Conservation (phyloP, 2,329 filamentous ascomycete species). For the Fusarium vanettenii region DNA sequence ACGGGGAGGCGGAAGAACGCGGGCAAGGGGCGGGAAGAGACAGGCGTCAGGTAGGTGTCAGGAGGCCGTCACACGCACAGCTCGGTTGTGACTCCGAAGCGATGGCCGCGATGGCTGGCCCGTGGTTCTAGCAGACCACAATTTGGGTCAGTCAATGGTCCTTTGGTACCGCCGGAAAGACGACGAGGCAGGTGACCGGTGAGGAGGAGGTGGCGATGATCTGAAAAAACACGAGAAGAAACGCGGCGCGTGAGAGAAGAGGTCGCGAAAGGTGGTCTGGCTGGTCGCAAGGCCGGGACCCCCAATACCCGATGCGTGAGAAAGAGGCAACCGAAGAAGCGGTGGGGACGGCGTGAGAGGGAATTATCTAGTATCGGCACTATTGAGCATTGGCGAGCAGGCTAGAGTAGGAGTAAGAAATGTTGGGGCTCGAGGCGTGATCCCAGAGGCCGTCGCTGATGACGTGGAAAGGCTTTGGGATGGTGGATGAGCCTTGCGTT, state of each 20-base stretch:
- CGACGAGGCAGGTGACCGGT: constrained; percentile 9
- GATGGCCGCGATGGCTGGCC: constrained; percentile 19
- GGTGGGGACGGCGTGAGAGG: constrained; percentile 1
- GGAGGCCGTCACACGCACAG: constrained; percentile 33
- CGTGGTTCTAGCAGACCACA: constrained; percentile 22
- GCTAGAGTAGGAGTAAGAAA: neutral
- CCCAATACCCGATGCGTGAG: constrained; percentile 15
- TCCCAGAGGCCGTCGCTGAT: constrained; percentile 11
- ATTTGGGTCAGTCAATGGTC: constrained; percentile 16
- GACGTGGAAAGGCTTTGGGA: constrained; percentile 13
- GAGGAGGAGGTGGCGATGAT: constrained; percentile 23
- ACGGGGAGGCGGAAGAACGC: constrained; percentile 17
- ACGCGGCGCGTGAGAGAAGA: constrained; percentile 32
- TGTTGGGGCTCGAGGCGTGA: neutral
- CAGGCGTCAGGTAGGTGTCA: constrained; percentile 26
- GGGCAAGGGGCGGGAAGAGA: constrained; percentile 19
- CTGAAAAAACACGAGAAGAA: constrained; percentile 22
- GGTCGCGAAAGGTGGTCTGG: constrained; percentile 39
- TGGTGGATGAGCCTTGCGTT: neutral
- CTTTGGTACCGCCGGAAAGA: constrained; percentile 18
- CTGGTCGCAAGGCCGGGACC: constrained; percentile 31
- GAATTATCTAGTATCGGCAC: constrained; percentile 5
- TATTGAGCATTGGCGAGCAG: constrained; percentile 3
- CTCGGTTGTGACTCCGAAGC: constrained; percentile 32
- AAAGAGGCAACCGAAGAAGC: constrained; percentile 10